Conservation (phyloP, 2,329 filamentous ascomycete species). For the Botrytis deweyae region DNA sequence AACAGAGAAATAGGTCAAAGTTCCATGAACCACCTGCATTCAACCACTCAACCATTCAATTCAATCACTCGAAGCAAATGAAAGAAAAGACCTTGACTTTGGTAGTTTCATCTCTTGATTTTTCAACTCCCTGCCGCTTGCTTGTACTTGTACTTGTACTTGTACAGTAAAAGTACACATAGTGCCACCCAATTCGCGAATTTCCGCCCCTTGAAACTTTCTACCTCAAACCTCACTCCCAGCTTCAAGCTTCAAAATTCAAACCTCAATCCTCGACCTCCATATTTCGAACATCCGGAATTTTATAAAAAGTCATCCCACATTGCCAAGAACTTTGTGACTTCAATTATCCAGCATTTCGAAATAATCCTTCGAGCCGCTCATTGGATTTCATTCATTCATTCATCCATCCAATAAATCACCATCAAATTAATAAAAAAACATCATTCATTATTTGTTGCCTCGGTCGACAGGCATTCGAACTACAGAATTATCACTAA, state of each 20-base stretch:
- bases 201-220: not conserved
- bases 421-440: not conserved
- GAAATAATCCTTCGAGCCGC: not conserved
- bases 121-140: not conserved
- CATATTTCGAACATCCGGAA: not conserved
- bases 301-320: conserved; percentile 13
- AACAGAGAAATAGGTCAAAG: conserved; percentile 4
- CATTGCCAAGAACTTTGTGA: conserved; percentile 9
- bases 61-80: not conserved
- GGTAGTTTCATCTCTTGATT: conserved; percentile 8
- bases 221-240: not conserved
- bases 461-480: conserved; percentile 19
- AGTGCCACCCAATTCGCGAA: not conserved
- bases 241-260: not conserved
- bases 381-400: not conserved
- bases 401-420: not conserved
- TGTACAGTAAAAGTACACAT: not conserved
- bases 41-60: not conserved
- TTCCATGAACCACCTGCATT: not conserved
- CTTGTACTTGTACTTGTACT: no score
- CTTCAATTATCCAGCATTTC: conserved; percentile 14
- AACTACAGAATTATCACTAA: conserved; percentile 10
- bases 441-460: conserved; percentile 8
- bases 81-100: conserved; percentile 9
- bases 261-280: not conserved